Evolutionary conservation across 2,329 filamentous ascomycete species (phyloP).

Genomic region (Paraphoma sp.): DNA sequence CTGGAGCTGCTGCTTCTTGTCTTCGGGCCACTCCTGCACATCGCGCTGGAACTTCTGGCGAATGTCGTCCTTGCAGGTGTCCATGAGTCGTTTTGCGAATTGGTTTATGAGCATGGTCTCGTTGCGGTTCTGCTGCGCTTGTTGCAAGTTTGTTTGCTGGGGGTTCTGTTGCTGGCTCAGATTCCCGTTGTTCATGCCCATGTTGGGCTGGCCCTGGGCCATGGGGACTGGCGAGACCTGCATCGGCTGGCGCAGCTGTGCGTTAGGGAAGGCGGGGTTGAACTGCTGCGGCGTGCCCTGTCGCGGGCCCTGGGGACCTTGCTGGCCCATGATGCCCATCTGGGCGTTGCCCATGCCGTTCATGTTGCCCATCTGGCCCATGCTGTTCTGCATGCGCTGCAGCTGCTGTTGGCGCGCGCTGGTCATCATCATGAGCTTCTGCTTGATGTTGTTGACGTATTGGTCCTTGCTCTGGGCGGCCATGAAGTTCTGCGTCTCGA

Average conservation of each 20-base stretch:
- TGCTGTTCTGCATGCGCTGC: constrained; percentile 30
- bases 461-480: constrained; percentile 37
- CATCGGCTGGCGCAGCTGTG: constrained; percentile 59
- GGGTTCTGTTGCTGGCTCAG: constrained; percentile 37
- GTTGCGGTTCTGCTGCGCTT: constrained; percentile 26
- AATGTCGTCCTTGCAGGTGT: constrained; percentile 56
- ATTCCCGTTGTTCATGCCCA: constrained; percentile 39
- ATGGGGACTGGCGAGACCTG: constrained; percentile 58
- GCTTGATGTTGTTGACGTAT: constrained; percentile 37
- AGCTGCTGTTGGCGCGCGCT: constrained; percentile 37
- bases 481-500: constrained; percentile 39
- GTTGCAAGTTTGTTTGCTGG: constrained; percentile 42
- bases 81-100: constrained; percentile 56
- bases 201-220: constrained; percentile 38
- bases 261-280: constrained; percentile 51
- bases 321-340: constrained; percentile 47
- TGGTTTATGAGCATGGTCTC: constrained; percentile 48
- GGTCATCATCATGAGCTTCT: constrained; percentile 38
- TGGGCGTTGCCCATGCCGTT: constrained; percentile 36
- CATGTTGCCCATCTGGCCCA: constrained; percentile 30
- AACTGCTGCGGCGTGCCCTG: constrained; percentile 53
- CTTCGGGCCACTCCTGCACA: constrained; percentile 53
- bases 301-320: constrained; percentile 39
- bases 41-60: constrained; percentile 51
- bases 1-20: constrained; percentile 55